phyloP scores from a whole-genome alignment of 202 grass and related monocot species.

The Panicum virgatum region DNA sequence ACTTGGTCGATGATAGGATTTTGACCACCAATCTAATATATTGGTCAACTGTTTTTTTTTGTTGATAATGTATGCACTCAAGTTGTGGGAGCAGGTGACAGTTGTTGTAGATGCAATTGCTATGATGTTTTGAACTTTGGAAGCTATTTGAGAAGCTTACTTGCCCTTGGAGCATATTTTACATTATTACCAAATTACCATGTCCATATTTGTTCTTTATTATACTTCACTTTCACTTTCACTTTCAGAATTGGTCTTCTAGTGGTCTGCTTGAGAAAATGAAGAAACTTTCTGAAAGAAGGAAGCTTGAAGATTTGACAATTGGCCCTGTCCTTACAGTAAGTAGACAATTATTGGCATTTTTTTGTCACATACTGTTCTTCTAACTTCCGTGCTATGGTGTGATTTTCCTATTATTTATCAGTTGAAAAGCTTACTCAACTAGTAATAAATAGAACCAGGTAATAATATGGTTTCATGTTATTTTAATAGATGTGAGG shows the following conservation, averaged over 20 bases:
- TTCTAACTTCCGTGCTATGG: background rate
- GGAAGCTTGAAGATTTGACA: constrained; percentile 93
- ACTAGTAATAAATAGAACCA: constrained; percentile 1
- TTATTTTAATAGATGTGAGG: constrained; percentile 6
- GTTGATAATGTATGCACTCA: background rate
- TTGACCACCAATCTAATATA: background rate
- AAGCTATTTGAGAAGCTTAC: background rate
- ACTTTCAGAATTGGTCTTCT: constrained; percentile 85
- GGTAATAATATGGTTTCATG: background rate
- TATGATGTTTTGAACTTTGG: background rate
- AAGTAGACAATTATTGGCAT: constrained; percentile 35
- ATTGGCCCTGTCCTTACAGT: constrained; percentile 94
- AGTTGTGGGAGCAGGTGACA: background rate
- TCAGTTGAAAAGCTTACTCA: background rate
- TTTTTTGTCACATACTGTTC: background rate
- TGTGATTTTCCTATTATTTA: background rate
- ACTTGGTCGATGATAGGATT: background rate
- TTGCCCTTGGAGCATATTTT: constrained; percentile 1
- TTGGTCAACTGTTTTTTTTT: background rate
- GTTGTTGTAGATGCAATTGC: background rate
- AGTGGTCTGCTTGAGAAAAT: constrained; percentile 83
- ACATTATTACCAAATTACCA: background rate
- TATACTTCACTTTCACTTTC: constrained; percentile 30
- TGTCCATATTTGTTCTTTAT: constrained; percentile 3
- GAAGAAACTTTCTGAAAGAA: constrained; percentile 74